Base-by-base conservation (phyloP, 805 yeast species). In the Teunomyces tritomae region DNA sequence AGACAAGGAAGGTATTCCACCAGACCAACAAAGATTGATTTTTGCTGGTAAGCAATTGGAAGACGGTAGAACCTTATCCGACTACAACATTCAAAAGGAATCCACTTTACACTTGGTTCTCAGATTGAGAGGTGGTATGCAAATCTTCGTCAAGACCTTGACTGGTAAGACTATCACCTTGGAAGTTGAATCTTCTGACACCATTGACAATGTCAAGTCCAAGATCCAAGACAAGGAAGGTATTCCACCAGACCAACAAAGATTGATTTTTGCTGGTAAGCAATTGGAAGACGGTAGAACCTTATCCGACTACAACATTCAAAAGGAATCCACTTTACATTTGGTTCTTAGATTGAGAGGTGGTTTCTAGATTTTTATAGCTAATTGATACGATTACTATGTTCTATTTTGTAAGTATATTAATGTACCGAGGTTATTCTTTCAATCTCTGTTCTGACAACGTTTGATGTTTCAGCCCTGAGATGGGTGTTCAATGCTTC, bases 11-110 rank as follows among this genome's bases (percentile, higher is more conserved):
- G 97, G 97, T 74, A 92, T 92, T 64, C 98, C 98, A 76, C 97
- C 98, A 69, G 97, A 92, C 79, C 98, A 92, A 78, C 98, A 92
- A 82, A 89, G 99, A 83, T 87, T 92, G 71, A 92, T 92, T 84
- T 92, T 92, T 71, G 98, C 98, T 71, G 99, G 99, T 83, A 92
- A 92, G 84, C 99, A 92, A 82, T 88, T 92, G 70, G 97, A 91
- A 82, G 97, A 91, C 70, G 97, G 97, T 73, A 89, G 98, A 84
- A 92, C 98, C 62, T 83, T 92, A 65, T 87, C 96, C 62, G 98
- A 92, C 83, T 94, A 94, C 96, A 92, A 92, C 89, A 94, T 92
- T 79, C 98, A 92, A 81, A 94, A 92, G 87, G 99, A 92, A 83
- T 92, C 99, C 57, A 92, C 99, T 57, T 78, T 92, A 47, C 97